A percentile compares a stretch with the other conserved stretches of the same genome.
phyloP scores from a whole-genome alignment of 108 stramenopile genomes.

The Discostella stelligeroides region DNA sequence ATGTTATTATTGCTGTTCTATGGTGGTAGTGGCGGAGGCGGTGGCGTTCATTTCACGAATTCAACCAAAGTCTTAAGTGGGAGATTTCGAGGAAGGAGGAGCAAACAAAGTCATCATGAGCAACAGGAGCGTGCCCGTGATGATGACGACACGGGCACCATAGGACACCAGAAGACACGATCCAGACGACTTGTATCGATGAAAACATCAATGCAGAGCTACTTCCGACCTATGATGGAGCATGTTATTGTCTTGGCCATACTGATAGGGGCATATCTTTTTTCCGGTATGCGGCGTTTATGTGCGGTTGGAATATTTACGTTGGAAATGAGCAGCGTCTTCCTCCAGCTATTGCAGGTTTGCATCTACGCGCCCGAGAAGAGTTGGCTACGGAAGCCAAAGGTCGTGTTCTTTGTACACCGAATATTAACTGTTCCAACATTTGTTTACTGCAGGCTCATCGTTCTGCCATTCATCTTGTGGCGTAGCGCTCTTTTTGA shows the following conservation, averaged over 20 bases:
- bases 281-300: slow-evolving; percentile 70
- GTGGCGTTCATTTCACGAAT: no score
- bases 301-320: slow-evolving; percentile 78
- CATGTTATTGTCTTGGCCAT: slow-evolving; percentile 66
- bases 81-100: slow-evolving; percentile 5
- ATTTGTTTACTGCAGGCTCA: slow-evolving; percentile 73
- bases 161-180: no score
- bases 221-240: slow-evolving; percentile 57
- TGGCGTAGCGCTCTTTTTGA: slow-evolving; percentile 74
- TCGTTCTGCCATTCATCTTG: slow-evolving; percentile 72
- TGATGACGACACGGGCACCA: no score
- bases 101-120: slow-evolving; percentile 9
- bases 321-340: slow-evolving; percentile 66
- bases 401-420: slow-evolving; percentile 52
- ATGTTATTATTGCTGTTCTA: slow-evolving; percentile 57
- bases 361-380: slow-evolving; percentile 66
- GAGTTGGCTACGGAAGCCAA: slow-evolving; percentile 30
- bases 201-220: slow-evolving; percentile 48
- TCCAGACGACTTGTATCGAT: slow-evolving; percentile 37
- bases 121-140: slow-evolving; percentile 4
- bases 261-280: slow-evolving; percentile 62
- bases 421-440: slow-evolving; percentile 64
- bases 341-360: slow-evolving; percentile 76
- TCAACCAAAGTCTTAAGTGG: background rate
- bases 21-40: slow-evolving; percentile 25